Evolutionary conservation across 345 rosid species (phyloP), one percentile per base, ranked within the genome.

Genomic region (Microcos paniculata): DNA sequence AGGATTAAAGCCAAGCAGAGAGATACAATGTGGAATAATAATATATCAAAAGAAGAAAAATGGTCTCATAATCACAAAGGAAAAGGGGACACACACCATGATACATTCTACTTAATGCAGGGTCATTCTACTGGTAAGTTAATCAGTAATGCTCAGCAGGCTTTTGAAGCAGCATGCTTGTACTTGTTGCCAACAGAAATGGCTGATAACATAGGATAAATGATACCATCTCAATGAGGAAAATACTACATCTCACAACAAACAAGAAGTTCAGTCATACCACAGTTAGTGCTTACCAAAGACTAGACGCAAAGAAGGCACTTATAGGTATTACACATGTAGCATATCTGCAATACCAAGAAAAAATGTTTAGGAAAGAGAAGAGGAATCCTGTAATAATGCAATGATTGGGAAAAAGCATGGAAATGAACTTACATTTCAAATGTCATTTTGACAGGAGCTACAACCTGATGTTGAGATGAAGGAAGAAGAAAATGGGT

Each of bases 291-390:
- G 77, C 91, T 88, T 87, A 96, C 99, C 99, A 96, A 74, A 93
- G 98, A 79, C 98, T 96, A 73, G 98, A 90, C 51, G 99, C 98
- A 84, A 92, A 94, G 88, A 93, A 96, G 74, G 97, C 97, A 80
- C 98, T 94, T 65, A 96, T 93, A 61, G 97, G 98, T 63, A 96
- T 76, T 49, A 94, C 98, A 86, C 97, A 92, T 38, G 97, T 96
- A 62, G 91, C 92, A 65, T 93, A 96, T 86, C 98, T 96, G 92
- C 67, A 58, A 46, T 40, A 53, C 73, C 64, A 76, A 72, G 59
- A 71, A 45, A 74, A 64, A 7, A 24, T 26, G 62, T 74, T 80
- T 58, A 76, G 62, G 62, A 75, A 35, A 76, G 31, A 80, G 35
- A 78, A 61, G 16, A 28, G 18, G 5, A 31, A 74, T 43, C 43